Evolutionary conservation across 2,329 filamentous ascomycete species (phyloP).

Genomic region (Camillea tinctor): DNA sequence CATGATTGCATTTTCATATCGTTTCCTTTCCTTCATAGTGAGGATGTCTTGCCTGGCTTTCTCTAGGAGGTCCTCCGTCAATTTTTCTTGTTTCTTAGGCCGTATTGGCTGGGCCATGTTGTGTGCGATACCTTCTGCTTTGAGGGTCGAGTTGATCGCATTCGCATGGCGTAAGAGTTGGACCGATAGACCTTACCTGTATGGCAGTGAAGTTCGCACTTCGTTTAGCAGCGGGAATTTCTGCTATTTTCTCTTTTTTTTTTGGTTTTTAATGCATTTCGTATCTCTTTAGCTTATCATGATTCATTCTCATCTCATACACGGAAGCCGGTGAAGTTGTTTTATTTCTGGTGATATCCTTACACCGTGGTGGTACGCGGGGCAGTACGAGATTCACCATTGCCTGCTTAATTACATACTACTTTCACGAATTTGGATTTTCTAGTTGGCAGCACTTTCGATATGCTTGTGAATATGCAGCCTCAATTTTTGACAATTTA

Average conservation of each 20-base stretch:
- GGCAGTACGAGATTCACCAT: not conserved
- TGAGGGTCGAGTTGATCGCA: conserved; percentile 31
- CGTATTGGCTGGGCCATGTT: conserved; percentile 34
- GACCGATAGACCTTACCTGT: conserved; percentile 31
- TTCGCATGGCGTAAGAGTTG: conserved; percentile 34
- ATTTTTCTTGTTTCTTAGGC: conserved; percentile 31
- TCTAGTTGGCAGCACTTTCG: not conserved
- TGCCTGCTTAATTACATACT: not conserved
- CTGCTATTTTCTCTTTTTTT: conserved; percentile 4
- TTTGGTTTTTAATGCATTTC: not conserved
- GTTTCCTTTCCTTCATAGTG: conserved; percentile 7
- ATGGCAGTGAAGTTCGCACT: conserved; percentile 38
- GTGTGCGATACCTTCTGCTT: conserved; percentile 34
- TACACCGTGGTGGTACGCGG: not conserved
- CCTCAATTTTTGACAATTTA: not conserved
- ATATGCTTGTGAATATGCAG: not conserved
- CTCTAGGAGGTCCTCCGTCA: conserved; percentile 6
- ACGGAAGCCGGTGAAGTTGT: not conserved
- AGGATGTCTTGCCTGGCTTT: not conserved
- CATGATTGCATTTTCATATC: conserved; percentile 17
- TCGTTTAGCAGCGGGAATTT: conserved; percentile 31
- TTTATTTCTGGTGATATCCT: not conserved
- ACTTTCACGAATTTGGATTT: not conserved
- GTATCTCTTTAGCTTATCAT: conserved; percentile 3
- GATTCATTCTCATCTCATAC: conserved; percentile 1